phyloP scores from a whole-genome alignment of 441 rosid species.

The Pelargonium cotyledonis region DNA sequence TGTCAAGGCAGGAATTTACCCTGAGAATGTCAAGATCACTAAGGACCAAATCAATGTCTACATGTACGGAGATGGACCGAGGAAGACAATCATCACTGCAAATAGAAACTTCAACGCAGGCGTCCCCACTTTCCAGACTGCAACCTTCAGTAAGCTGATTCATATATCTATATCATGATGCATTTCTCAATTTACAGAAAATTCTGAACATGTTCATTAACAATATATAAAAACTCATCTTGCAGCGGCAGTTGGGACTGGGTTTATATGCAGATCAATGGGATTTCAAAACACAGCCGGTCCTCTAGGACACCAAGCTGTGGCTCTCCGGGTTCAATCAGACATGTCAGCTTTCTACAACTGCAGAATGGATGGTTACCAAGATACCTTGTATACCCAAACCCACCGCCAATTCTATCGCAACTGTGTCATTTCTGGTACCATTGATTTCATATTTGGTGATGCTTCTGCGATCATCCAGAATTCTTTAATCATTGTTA shows the following conservation, averaged over 20 bases:
- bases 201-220: no score
- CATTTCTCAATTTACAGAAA: no score
- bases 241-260: constrained; percentile 38
- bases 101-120: constrained; percentile 34
- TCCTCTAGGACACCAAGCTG: constrained; percentile 47
- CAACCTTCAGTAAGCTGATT: constrained; percentile 15
- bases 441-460: constrained; percentile 43
- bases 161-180: no score
- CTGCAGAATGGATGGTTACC: constrained; percentile 48
- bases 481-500: constrained; percentile 44
- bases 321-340: constrained; percentile 44
- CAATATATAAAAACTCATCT: no score
- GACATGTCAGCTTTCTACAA: constrained; percentile 46
- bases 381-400: constrained; percentile 48
- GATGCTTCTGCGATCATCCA: constrained; percentile 47
- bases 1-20: constrained; percentile 39
- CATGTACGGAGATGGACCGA: constrained; percentile 51
- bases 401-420: constrained; percentile 46
- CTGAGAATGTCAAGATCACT: constrained; percentile 40
- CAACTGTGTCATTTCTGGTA: constrained; percentile 46
- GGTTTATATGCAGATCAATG: constrained; percentile 45
- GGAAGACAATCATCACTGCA: constrained; percentile 37
- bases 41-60: constrained; percentile 33
- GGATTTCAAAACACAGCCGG: constrained; percentile 51
- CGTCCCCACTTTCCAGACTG: constrained; percentile 45